Percentiles rank a stretch among this genome's conserved stretches.
phyloP scores from a whole-genome alignment of 2,329 filamentous ascomycete species.

The Mollisia scopiformis region DNA sequence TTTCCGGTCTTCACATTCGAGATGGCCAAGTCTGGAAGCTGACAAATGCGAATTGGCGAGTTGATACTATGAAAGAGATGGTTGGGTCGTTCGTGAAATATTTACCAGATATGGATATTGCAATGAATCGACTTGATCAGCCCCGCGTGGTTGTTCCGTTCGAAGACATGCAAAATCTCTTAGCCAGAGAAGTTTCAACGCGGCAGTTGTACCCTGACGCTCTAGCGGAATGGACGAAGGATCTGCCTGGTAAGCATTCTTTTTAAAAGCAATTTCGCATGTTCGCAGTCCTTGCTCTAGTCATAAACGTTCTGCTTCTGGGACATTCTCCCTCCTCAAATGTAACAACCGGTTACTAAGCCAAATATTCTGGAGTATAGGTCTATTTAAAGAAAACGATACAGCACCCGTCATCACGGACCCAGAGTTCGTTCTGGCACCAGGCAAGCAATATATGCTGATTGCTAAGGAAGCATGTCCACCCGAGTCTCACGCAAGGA shows the following conservation, averaged over 20 bases:
- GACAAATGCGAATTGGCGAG: constrained; percentile 43
- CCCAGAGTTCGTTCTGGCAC: constrained; percentile 33
- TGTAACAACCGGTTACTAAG: no score
- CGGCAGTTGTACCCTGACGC: constrained; percentile 47
- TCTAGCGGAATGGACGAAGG: constrained; percentile 46
- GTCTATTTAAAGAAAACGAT: constrained; percentile 27
- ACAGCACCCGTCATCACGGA: constrained; percentile 21
- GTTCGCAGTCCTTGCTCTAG: no score
- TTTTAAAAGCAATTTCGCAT: no score
- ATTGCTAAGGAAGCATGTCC: constrained; percentile 59
- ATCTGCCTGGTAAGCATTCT: no score
- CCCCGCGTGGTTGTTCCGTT: constrained; percentile 63
- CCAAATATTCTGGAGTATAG: no score
- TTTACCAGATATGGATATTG: constrained; percentile 68
- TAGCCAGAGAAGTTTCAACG: constrained; percentile 49
- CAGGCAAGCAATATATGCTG: constrained; percentile 60
- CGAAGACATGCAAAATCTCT: constrained; percentile 55
- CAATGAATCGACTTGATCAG: constrained; percentile 67
- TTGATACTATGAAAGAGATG: constrained; percentile 42
- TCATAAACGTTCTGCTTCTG: no score
- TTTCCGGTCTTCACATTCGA: constrained; percentile 36
- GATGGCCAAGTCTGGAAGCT: constrained; percentile 38
- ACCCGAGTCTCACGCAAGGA: constrained; percentile 53
- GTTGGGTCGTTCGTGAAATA: constrained; percentile 48
- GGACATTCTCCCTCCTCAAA: no score